Conservation (phyloP, 768 basidiomycete species). For the Termitomyces sp. region DNA sequence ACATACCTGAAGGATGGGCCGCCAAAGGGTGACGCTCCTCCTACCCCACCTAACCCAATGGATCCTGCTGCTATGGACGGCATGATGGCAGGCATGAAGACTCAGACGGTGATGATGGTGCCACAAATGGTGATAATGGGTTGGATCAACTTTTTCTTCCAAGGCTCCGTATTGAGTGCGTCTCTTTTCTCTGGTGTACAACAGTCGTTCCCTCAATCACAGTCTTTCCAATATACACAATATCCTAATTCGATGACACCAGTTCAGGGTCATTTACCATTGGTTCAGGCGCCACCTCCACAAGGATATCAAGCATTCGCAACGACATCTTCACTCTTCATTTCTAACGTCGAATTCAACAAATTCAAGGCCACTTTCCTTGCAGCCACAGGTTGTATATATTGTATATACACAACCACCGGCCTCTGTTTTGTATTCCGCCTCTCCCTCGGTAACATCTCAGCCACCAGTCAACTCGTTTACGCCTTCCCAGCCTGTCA, state of each 20-base stretch:
- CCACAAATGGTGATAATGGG: conserved; percentile 99
- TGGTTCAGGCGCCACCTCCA: conserved; percentile 32
- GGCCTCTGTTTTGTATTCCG: conserved; percentile 27
- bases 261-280: conserved; percentile 20
- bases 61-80: conserved; percentile 95
- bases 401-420: conserved; percentile 34
- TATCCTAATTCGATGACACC: conserved; percentile 35
- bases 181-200: conserved; percentile 25
- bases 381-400: conserved; percentile 43
- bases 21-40: conserved; percentile 58
- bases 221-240: conserved; percentile 31
- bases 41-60: conserved; percentile 75
- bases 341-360: no score
- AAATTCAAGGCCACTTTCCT: conserved; percentile 43
- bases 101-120: conserved; percentile 99
- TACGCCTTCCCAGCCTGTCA: conserved; percentile 24
- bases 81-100: conserved; percentile 99
- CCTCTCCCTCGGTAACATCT: conserved; percentile 26
- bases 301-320: conserved; percentile 33
- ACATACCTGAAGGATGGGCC: conserved; percentile 86
- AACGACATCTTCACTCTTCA: no score
- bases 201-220: conserved; percentile 34
- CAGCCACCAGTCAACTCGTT: conserved; percentile 26
- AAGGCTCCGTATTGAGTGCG: conserved; percentile 96
- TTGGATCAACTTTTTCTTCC: conserved; percentile 99